phyloP scores from a whole-genome alignment of 306 rosid species.

The Pyrus betulifolia region DNA sequence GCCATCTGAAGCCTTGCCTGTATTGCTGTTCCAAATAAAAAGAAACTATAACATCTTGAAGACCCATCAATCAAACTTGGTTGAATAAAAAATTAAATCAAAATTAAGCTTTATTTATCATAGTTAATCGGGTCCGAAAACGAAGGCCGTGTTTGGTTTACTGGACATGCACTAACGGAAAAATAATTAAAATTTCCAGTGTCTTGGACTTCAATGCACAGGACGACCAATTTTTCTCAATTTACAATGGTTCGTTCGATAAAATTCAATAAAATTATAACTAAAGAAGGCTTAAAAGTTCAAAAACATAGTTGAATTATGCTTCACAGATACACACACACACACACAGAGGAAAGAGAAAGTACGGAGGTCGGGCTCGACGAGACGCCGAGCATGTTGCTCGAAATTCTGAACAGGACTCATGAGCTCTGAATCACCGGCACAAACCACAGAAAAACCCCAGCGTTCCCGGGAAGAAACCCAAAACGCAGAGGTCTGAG shows the following conservation, averaged over 20 bases:
- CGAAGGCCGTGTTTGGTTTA: background rate
- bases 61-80: background rate
- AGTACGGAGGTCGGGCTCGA: slow-evolving; percentile 67
- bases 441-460: slow-evolving; percentile 24
- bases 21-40: slow-evolving; percentile 42
- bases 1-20: slow-evolving; percentile 85
- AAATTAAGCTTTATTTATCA: background rate
- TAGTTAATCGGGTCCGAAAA: background rate
- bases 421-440: slow-evolving; percentile 31
- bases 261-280: background rate
- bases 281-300: background rate
- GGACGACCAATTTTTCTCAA: background rate
- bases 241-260: background rate
- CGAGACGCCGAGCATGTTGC: slow-evolving; percentile 78
- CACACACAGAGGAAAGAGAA: background rate
- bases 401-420: slow-evolving; percentile 95
- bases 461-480: slow-evolving; percentile 11
- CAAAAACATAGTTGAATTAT: background rate
- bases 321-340: background rate
- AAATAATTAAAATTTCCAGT: background rate
- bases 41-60: background rate
- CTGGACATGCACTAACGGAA: background rate
- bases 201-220: background rate
- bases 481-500: background rate
- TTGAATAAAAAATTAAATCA: background rate